Conservation (phyloP, 208 protist species). For the Acanthamoeba sp. region DNA sequence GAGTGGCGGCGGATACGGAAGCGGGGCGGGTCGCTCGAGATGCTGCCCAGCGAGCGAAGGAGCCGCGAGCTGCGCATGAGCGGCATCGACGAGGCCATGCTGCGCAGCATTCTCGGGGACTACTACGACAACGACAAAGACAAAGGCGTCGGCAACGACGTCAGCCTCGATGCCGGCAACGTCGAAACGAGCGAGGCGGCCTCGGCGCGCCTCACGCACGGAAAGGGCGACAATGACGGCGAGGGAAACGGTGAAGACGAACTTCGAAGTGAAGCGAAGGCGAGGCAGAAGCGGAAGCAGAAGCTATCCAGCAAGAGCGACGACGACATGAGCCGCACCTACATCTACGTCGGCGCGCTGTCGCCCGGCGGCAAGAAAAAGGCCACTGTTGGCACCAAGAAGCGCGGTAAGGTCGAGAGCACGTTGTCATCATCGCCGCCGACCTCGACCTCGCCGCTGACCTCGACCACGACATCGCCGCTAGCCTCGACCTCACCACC, state of each 20-base stretch:
- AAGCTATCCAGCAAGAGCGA: slow-evolving; percentile 29
- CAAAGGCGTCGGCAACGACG: too few relatives aligned
- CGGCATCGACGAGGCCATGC: slow-evolving; percentile 34
- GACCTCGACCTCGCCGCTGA: too few relatives aligned
- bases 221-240: too few relatives aligned
- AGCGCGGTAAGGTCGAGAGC: neutral
- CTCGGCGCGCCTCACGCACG: too few relatives aligned
- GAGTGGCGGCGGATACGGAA: neutral
- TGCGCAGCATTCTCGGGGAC: neutral
- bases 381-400: neutral
- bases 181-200: neutral
- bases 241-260: too few relatives aligned
- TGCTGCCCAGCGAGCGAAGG: slow-evolving; percentile 36
- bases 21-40: neutral
- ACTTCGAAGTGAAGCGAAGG: neutral
- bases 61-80: slow-evolving; percentile 28
- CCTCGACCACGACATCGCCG: too few relatives aligned
- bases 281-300: slow-evolving; percentile 9
- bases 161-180: too few relatives aligned
- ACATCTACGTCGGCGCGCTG: neutral
- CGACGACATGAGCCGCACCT: neutral
- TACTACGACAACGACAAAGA: neutral
- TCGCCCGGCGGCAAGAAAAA: neutral
- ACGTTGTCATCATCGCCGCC: too few relatives aligned
- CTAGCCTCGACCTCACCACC: too few relatives aligned